Base-by-base conservation (phyloP, 108 stramenopile genomes). In the Stephanodiscus minutulus region DNA sequence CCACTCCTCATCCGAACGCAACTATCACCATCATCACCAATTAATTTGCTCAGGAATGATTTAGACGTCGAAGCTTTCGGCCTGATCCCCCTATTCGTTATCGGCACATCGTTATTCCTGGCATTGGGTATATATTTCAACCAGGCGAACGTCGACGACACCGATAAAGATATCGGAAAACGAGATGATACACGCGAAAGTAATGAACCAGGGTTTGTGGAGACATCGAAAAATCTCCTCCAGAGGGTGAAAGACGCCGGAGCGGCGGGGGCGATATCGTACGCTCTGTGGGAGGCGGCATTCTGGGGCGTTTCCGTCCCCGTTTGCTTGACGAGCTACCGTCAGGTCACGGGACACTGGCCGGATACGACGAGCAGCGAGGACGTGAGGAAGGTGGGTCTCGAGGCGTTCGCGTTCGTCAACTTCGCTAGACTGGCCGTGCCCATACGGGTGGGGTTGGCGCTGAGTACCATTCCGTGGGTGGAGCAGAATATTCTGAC, bases 231-330 rank as follows among this genome's bases (percentile, higher is more conserved):
- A 47, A 83, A 92, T 11, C 37, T 90, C 10, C 60, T 93, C 72
- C 73, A 87, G 55, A 70, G 85, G 64, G 75, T 93, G 44, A 93
- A 93, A 67, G 88, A 90, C 12, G 80, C 92, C 27, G 92, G 92
- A 25, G 72, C 69, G 15, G 89, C 92, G 33, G 92, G 92, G 37
- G 77, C 87, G 17, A 85, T 93, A 44, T 85, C 84, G 5, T 94
- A 88, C 56, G 86, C 87, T 1, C 55, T 83, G 0, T 94, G 93
- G 93, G 93, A 94, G 72, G 64, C 84, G 31, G 93, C 60, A 5
- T 77, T 77, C 37, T 77, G 76, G 76, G 49, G 27, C 47, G 25
- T 61, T 41, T 48, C 59, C 25, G 20, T 77, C 36, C 76, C 76
- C 22, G 60, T 70, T 24, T 60, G 59, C 52, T 56, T 66, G 35